Evolutionary conservation across 345 rosid species (phyloP).

Genomic region (Psidium guajava): DNA sequence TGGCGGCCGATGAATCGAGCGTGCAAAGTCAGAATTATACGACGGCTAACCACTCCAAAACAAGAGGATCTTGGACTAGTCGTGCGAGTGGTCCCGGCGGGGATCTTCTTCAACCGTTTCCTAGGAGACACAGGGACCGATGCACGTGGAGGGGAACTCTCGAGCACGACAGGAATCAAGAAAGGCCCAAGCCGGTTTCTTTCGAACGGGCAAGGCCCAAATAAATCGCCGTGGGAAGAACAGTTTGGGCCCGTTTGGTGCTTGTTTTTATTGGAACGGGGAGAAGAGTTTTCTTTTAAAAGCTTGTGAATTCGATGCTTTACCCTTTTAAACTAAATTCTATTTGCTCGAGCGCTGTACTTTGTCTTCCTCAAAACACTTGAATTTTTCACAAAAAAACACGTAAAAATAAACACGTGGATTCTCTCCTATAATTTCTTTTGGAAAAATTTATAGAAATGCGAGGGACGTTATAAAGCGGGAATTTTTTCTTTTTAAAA

Average conservation of each 20-base stretch:
- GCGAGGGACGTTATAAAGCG: not conserved
- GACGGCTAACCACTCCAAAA: too few species aligned
- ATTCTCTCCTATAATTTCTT: not conserved
- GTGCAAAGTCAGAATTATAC: accelerated
- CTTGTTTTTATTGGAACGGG: not conserved
- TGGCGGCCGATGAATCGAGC: accelerated
- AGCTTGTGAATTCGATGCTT: not conserved
- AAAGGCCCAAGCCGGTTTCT: not conserved
- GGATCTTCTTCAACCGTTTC: not conserved
- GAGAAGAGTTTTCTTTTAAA: not conserved
- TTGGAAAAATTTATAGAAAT: not conserved
- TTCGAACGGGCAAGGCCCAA: not conserved
- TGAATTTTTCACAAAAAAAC: not conserved
- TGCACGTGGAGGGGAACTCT: not conserved
- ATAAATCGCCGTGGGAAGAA: too few species aligned
- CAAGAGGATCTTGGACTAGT: too few species aligned
- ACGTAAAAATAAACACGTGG: not conserved
- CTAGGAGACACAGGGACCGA: not conserved
- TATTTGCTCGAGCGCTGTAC: not conserved
- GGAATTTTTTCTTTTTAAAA: too few species aligned
- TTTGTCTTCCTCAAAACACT: not conserved
- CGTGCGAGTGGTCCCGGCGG: not conserved
- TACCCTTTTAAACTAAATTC: not conserved
- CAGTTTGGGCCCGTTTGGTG: too few species aligned
- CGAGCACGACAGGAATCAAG: not conserved